Conservation (phyloP, 1,139 yeast genomes). For the Saccharomycopsis crataegensis region DNA sequence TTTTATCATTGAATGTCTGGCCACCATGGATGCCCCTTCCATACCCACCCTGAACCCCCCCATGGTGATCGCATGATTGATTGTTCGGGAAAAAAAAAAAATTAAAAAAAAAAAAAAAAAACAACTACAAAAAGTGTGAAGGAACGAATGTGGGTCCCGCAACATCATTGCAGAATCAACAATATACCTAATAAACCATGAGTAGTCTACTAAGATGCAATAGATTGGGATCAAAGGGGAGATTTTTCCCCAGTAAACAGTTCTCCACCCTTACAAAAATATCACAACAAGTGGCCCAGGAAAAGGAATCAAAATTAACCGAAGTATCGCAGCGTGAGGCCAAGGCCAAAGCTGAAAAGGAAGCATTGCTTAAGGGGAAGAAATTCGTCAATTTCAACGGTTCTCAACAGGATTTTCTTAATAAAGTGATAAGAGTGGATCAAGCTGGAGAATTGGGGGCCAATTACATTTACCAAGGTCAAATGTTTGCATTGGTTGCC, state of each 20-base stretch:
- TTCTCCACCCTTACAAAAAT: slow-evolving; percentile 13
- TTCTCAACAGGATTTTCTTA: slow-evolving; percentile 66
- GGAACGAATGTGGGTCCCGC: neutral
- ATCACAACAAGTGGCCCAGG: slow-evolving; percentile 9
- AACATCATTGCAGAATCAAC: neutral
- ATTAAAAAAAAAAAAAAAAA: neutral
- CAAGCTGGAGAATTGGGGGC: slow-evolving; percentile 99
- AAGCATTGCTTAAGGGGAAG: neutral
- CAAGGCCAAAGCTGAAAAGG: neutral
- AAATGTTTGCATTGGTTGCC: slow-evolving; percentile 64
- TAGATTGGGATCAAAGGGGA: too few relatives aligned
- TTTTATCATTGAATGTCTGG: too few relatives aligned
- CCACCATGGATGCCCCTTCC: too few relatives aligned
- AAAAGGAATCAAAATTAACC: neutral
- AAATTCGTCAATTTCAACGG: slow-evolving; percentile 30
- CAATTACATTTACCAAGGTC: slow-evolving; percentile 87
- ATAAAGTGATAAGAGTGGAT: slow-evolving; percentile 79
- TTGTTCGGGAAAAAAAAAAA: too few relatives aligned
- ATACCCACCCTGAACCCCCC: too few relatives aligned
- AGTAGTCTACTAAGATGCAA: too few relatives aligned
- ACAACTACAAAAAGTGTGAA: neutral
- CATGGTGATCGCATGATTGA: too few relatives aligned
- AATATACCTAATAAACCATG: too few relatives aligned
- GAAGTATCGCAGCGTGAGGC: neutral
- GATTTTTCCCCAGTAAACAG: neutral